These are phyloP conservation scores for Xylaria sp. DNA, from an alignment of 2,329 filamentous ascomycete genomes.

Conservation along the genomic window DNA sequence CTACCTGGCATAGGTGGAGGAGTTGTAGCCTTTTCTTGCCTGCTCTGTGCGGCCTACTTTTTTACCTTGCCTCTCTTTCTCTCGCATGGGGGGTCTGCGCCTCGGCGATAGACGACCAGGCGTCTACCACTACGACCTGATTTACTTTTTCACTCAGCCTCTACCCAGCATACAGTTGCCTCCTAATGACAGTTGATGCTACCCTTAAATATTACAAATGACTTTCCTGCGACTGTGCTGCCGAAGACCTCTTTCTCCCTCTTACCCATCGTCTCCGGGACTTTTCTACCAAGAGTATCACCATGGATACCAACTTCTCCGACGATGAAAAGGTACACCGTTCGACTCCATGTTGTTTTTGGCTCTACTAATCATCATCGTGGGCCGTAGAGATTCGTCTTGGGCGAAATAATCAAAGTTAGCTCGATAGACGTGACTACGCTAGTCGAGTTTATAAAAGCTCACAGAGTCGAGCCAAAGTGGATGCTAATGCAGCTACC, in stretches of 20 bases:
- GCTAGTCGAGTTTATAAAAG: slow-evolving; percentile 61
- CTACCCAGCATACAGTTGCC: slow-evolving; percentile 41
- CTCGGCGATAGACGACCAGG: slow-evolving; percentile 37
- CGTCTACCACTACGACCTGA: slow-evolving; percentile 30
- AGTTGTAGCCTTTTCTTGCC: slow-evolving; percentile 35
- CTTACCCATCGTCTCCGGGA: slow-evolving; percentile 42
- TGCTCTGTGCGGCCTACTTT: slow-evolving; percentile 41
- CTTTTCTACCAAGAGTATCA: slow-evolving; percentile 42
- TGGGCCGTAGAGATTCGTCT: slow-evolving; percentile 63
- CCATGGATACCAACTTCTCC: slow-evolving; percentile 60
- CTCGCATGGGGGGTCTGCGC: slow-evolving; percentile 39
- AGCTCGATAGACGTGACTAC: slow-evolving; percentile 61
- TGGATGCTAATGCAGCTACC: slow-evolving; percentile 63
- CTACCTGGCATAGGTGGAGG: slow-evolving; percentile 40
- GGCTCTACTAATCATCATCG: slow-evolving; percentile 40
- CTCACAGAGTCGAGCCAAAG: slow-evolving; percentile 55
- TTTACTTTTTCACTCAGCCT: slow-evolving; percentile 42
- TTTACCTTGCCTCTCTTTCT: slow-evolving; percentile 27
- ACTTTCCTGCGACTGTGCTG: slow-evolving; percentile 47
- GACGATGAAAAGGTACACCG: slow-evolving; percentile 64
- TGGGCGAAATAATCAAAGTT: slow-evolving; percentile 68
- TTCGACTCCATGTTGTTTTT: slow-evolving; percentile 21
- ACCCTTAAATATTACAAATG: slow-evolving; percentile 49
- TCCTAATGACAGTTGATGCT: slow-evolving; percentile 39
- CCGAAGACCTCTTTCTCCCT: slow-evolving; percentile 46